These are phyloP conservation scores for Vanrija pseudolonga DNA, from an alignment of 1,284 basidiomycete species.

Conservation along the genomic window DNA sequence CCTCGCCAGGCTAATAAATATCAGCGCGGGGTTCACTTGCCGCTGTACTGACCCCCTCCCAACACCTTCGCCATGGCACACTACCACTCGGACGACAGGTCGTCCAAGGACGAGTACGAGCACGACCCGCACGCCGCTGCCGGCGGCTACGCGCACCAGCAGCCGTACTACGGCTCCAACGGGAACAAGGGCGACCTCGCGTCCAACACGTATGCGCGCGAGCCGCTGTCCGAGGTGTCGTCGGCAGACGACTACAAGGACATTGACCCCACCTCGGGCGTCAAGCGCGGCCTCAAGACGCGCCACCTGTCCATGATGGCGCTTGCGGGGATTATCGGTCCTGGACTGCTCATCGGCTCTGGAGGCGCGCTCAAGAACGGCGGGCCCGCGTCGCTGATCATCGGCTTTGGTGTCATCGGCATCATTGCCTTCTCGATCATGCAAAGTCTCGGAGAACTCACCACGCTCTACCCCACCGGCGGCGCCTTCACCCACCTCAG, in stretches of 20 bases:
- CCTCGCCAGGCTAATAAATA: too few species aligned
- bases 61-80: too few species aligned
- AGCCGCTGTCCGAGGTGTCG: not conserved
- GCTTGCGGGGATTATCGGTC: constrained; percentile 25
- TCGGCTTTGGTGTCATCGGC: constrained; percentile 25
- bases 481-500: constrained; percentile 23
- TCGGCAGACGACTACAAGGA: not conserved
- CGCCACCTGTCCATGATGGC: constrained; percentile 35
- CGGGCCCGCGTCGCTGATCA: constrained; percentile 22
- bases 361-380: constrained; percentile 20
- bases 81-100: too few species aligned
- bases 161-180: too few species aligned
- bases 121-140: too few species aligned
- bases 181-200: too few species aligned
- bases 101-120: too few species aligned
- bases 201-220: not conserved
- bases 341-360: constrained; percentile 22
- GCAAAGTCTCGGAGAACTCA: constrained; percentile 26
- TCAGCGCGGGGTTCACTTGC: too few species aligned
- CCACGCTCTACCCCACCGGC: constrained; percentile 21
- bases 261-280: constrained; percentile 4
- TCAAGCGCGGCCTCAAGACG: constrained; percentile 25
- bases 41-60: too few species aligned
- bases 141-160: too few species aligned
- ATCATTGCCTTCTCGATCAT: constrained; percentile 22